Evolutionary conservation across 176 grass and related monocot species (phyloP).

Genomic region (Oryza officinalis): DNA sequence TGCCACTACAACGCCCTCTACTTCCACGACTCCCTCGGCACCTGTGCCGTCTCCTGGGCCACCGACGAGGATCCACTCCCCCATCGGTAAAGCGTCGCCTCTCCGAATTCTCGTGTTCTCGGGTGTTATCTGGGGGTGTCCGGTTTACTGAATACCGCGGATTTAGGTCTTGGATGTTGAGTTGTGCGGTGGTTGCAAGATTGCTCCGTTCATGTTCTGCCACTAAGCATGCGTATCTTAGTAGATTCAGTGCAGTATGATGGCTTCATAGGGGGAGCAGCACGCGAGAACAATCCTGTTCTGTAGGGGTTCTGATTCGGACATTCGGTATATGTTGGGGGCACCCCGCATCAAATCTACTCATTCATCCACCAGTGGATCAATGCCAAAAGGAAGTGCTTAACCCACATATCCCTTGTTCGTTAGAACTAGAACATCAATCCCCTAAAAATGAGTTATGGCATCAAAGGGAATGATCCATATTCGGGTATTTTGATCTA

Average conservation of each 20-base stretch:
- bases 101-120: not conserved
- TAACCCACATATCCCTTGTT: not conserved
- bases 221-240: not conserved
- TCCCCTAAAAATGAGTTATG: constrained; percentile 20
- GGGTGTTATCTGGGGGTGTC: not conserved
- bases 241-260: constrained; percentile 29
- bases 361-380: not conserved
- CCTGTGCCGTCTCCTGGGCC: constrained; percentile 63
- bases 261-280: not conserved
- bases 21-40: constrained; percentile 59
- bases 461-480: not conserved
- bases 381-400: not conserved
- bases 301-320: not conserved
- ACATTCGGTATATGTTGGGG: not conserved
- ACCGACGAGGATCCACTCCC: constrained; percentile 35
- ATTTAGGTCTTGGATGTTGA: not conserved
- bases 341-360: not conserved
- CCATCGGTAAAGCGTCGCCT: constrained; percentile 1
- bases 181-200: not conserved
- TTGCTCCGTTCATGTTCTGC: not conserved
- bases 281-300: not conserved
- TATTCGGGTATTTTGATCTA: not conserved
- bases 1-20: constrained; percentile 78
- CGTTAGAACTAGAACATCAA: constrained; percentile 10
- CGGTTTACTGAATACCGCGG: not conserved